A percentile compares a stretch with the other conserved stretches of the same genome.
phyloP scores from a whole-genome alignment of 179 eudicot genomes.

The Camellia oleifera region DNA sequence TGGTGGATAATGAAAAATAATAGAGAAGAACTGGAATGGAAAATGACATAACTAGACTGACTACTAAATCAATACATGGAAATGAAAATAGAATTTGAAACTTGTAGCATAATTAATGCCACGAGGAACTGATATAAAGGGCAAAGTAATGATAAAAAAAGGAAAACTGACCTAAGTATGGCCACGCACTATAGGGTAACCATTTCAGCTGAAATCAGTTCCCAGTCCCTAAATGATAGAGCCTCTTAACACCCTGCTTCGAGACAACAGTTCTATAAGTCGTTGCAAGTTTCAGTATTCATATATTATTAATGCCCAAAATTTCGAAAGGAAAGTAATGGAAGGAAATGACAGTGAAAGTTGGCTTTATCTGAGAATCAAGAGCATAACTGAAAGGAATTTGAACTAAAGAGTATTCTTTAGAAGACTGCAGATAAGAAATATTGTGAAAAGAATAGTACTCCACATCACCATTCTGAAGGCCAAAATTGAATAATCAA shows the following conservation, averaged over 20 bases:
- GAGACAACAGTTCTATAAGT: slow-evolving; percentile 79
- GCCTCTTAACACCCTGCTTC: slow-evolving; percentile 93
- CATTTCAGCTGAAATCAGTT: slow-evolving; percentile 86
- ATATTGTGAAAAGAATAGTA: background rate
- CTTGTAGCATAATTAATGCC: slow-evolving; percentile 29
- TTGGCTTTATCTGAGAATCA: slow-evolving; percentile 29
- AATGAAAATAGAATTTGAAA: slow-evolving; percentile 15
- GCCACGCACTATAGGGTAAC: slow-evolving; percentile 75
- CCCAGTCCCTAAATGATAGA: slow-evolving; percentile 77
- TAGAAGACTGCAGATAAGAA: background rate
- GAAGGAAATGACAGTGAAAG: slow-evolving; percentile 40
- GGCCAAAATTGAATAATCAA: background rate
- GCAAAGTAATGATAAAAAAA: slow-evolving; percentile 38
- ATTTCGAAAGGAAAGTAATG: slow-evolving; percentile 44
- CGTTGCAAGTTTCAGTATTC: slow-evolving; percentile 31
- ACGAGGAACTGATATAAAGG: slow-evolving; percentile 20
- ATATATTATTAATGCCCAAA: slow-evolving; percentile 25
- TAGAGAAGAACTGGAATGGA: slow-evolving; percentile 7
- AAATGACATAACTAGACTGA: slow-evolving; percentile 26
- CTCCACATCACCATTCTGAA: background rate
- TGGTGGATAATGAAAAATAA: slow-evolving; percentile 12
- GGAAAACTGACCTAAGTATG: slow-evolving; percentile 85
- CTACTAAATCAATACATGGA: slow-evolving; percentile 26
- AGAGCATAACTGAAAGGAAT: slow-evolving; percentile 34
- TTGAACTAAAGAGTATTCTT: slow-evolving; percentile 19